Evolutionary conservation across 2,329 filamentous ascomycete species (phyloP), one percentile per base, ranked within the genome.

Genomic region (Neofusicoccum ribis): DNA sequence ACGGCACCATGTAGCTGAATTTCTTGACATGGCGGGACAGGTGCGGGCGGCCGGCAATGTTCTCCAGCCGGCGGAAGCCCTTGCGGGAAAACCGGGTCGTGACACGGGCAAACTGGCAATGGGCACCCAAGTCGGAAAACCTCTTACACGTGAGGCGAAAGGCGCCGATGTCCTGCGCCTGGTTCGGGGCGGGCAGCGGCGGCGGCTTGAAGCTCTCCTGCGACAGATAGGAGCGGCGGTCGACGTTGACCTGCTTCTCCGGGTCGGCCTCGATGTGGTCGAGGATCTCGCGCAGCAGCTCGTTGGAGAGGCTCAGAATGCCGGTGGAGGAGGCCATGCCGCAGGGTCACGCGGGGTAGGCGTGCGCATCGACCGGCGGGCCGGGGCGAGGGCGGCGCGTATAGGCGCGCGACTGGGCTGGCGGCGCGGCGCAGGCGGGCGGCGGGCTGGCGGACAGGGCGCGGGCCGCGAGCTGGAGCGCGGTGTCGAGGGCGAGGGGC

Each of bases 1-100:
- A 85, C 4, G 84, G 84, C 64, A 87, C 83, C 74, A 87, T 81
- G 72, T 87, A 87, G 68, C 83, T 85, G 73, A 87, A 86, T 70
- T 86, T 86, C 71, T 83, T 85, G 66, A 87, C 85, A 71, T 85
- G 80, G 62, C 77, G 74, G 15, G 84, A 82, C 20, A 87, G 77
- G 72, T 84, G 80, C 17, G 77, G 76, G 68, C 82, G 80, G 56
- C 76, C 75, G 37, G 83, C 80, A 65, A 87, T 80, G 44, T 78
- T 77, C 63, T 83, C 79, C 52, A 87, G 72, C 41, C 80, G 79
- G 58, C 77, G 72, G 60, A 87, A 80, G 36, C 83, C 84, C 64
- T 78, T 78, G 49, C 75, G 72, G 34, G 82, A 82, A 72, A 86
- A 85, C 56, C 84, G 76, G 59, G 81, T 82, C n/a, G 79, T 82